Percentiles rank a stretch among this genome's conserved stretches.
phyloP scores from a whole-genome alignment of 75 land plant genomes.

The Picea glauca region DNA sequence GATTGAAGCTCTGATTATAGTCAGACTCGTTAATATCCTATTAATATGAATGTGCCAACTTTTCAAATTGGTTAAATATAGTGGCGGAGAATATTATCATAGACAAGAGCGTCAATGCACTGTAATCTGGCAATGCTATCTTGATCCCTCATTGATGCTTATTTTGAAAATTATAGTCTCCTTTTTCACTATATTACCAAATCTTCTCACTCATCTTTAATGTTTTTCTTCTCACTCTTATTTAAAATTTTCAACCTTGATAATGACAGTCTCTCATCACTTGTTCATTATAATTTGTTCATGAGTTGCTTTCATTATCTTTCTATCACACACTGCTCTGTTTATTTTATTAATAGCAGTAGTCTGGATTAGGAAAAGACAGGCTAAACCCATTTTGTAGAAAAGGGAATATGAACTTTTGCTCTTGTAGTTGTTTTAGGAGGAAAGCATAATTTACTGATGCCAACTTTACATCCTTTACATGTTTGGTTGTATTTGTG shows the following conservation, averaged over 20 bases:
- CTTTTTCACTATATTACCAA: background rate
- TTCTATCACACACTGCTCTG: background rate
- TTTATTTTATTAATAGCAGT: background rate
- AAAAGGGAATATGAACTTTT: background rate
- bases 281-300: background rate
- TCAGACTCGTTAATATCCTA: too few species aligned
- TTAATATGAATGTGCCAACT: too few species aligned
- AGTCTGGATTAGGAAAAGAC: background rate
- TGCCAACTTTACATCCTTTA: background rate
- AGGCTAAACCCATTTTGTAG: background rate
- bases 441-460: too few species aligned
- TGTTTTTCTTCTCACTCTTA: background rate
- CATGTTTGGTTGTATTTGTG: background rate
- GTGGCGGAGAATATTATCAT: background rate
- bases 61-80: background rate
- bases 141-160: background rate
- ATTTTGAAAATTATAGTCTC: background rate
- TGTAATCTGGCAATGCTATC: background rate
- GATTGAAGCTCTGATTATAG: too few species aligned
- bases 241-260: conserved; percentile 6
- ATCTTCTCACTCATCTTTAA: background rate
- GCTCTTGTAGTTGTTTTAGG: background rate
- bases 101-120: background rate
- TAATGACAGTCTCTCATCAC: background rate
- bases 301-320: background rate